These are phyloP conservation scores for Melastoma candidum DNA, from an alignment of 441 rosid species.

Conservation along the genomic window DNA sequence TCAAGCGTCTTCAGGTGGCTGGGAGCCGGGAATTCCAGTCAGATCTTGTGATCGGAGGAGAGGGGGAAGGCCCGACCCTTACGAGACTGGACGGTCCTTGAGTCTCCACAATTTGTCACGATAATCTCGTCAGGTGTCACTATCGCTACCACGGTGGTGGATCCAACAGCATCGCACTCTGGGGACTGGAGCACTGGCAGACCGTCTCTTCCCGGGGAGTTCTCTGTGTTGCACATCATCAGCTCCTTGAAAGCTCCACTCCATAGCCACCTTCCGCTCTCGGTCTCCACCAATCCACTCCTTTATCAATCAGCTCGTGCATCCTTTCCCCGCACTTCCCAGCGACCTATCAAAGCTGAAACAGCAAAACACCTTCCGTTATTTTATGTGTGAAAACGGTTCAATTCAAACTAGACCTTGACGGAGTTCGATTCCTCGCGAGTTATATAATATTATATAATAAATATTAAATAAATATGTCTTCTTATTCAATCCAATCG, in stretches of 20 bases:
- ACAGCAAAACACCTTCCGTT: too few relatives aligned
- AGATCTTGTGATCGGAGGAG: constrained; percentile 52
- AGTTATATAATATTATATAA: too few relatives aligned
- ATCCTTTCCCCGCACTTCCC: constrained; percentile 47
- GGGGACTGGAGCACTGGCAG: constrained; percentile 57
- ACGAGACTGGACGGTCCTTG: constrained; percentile 54
- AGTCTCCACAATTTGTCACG: constrained; percentile 60
- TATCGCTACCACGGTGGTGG: constrained; percentile 50
- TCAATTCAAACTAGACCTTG: neutral
- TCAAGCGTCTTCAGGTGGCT: neutral
- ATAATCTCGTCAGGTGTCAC: constrained; percentile 39
- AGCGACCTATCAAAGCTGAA: constrained; percentile 32
- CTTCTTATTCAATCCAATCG: too few relatives aligned
- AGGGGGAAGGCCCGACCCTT: constrained; percentile 40
- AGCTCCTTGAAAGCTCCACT: constrained; percentile 50
- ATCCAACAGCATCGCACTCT: constrained; percentile 56
- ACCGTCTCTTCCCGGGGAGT: constrained; percentile 15
- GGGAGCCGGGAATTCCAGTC: neutral
- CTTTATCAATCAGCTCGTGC: constrained; percentile 46
- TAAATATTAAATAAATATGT: too few relatives aligned
- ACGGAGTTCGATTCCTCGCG: too few relatives aligned
- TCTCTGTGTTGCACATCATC: constrained; percentile 20
- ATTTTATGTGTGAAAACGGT: neutral
- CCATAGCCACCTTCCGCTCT: constrained; percentile 41
- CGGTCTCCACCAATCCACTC: constrained; percentile 19